A percentile compares a stretch with the other conserved stretches of the same genome.
Evolutionary conservation across 2,329 filamentous ascomycete genomes (phyloP).

Genomic region (Knoxdaviesia proteae): DNA sequence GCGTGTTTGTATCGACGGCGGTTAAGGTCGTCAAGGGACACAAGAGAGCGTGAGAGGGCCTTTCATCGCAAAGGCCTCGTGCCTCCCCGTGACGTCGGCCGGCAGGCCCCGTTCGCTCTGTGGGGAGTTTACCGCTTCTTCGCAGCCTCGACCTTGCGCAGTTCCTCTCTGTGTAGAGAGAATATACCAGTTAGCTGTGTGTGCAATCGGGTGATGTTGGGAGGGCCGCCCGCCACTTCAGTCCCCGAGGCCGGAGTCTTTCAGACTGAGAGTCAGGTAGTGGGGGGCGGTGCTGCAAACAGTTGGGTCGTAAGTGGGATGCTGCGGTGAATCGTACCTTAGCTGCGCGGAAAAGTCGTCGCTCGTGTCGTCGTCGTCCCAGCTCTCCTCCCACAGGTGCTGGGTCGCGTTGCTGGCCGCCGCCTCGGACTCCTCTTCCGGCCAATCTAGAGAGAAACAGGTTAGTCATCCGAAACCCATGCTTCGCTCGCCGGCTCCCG

Average conservation of each 20-base stretch:
- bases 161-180: conserved; percentile 46
- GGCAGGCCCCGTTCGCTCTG: no score
- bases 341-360: conserved; percentile 93
- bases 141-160: conserved; percentile 76
- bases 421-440: conserved; percentile 72
- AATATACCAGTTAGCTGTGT: conserved; percentile 4
- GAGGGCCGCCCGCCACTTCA: not conserved
- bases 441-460: conserved; percentile 50
- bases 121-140: conserved; percentile 33
- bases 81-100: no score
- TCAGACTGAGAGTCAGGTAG: no score
- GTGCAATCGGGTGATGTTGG: not conserved
- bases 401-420: conserved; percentile 44
- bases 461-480: not conserved
- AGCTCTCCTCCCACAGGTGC: conserved; percentile 98
- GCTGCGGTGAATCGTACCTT: conserved; percentile 39
- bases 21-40: no score
- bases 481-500: no score
- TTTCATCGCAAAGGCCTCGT: no score
- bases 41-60: no score
- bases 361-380: conserved; percentile 94
- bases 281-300: no score
- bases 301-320: no score
- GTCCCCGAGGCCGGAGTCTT: no score
- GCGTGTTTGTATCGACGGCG: no score